Evolutionary conservation across 768 basidiomycete species (phyloP).

Genomic region (Chlorophyllum brunneum): DNA sequence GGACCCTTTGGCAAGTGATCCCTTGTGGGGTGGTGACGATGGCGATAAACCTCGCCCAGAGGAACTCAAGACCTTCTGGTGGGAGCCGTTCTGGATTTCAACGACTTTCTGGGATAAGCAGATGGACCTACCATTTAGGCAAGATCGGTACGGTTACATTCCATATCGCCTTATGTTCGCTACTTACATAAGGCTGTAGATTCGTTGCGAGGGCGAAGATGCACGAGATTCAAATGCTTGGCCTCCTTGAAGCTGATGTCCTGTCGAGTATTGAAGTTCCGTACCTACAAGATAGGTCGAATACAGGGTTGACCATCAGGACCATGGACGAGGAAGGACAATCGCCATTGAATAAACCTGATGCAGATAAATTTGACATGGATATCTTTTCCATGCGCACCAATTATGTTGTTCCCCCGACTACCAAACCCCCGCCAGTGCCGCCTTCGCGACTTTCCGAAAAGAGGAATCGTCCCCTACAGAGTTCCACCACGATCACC

Average conservation of each 20-base stretch:
- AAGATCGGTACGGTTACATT: conserved; percentile 53
- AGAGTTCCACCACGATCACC: conserved; percentile 40
- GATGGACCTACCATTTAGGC: conserved; percentile 78
- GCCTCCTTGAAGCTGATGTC: conserved; percentile 87
- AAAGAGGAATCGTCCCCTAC: conserved; percentile 51
- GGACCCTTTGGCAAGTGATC: conserved; percentile 66
- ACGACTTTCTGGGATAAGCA: conserved; percentile 86
- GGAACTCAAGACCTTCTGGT: conserved; percentile 68
- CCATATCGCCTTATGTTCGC: not conserved
- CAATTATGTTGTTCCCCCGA: conserved; percentile 31
- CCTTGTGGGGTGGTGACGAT: conserved; percentile 73
- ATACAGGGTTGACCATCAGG: conserved; percentile 20
- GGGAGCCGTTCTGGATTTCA: conserved; percentile 87
- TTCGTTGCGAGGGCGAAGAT: conserved; percentile 95
- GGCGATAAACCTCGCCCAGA: conserved; percentile 28
- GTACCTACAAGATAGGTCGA: conserved; percentile 50
- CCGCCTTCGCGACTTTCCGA: conserved; percentile 37
- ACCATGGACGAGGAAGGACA: conserved; percentile 27
- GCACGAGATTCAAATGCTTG: conserved; percentile 96
- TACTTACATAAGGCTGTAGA: conserved; percentile 34
- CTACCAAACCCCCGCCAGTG: conserved; percentile 25
- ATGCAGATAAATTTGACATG: conserved; percentile 72
- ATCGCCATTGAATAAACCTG: conserved; percentile 38
- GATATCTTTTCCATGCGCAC: conserved; percentile 55
- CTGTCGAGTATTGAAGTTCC: conserved; percentile 88